phyloP scores from a whole-genome alignment of 352 stramenopile genomes.

The Phytophthora ohioensis region DNA sequence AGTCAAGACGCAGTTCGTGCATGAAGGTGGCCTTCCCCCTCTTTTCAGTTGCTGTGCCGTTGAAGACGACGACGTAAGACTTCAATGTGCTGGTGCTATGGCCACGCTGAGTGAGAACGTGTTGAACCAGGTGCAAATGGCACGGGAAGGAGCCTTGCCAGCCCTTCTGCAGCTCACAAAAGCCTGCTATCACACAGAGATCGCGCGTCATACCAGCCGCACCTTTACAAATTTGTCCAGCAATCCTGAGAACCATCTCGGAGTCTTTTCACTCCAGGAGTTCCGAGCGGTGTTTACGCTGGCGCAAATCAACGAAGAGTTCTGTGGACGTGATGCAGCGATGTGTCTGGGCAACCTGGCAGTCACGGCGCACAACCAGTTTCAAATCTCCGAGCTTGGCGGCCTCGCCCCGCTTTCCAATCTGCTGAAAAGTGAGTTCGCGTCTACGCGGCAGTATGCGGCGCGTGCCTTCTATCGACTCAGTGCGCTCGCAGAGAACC shows the following conservation, averaged over 20 bases:
- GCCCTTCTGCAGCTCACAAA: conserved; percentile 73
- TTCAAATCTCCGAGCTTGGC: conserved; percentile 88
- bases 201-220: conserved; percentile 90
- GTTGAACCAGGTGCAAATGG: conserved; percentile 90
- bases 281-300: conserved; percentile 84
- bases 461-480: conserved; percentile 92
- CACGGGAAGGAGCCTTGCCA: conserved; percentile 78
- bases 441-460: conserved; percentile 82
- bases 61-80: conserved; percentile 83
- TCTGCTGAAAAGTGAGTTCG: conserved; percentile 76
- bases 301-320: conserved; percentile 73
- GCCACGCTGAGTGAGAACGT: conserved; percentile 94
- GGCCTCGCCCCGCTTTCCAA: conserved; percentile 85
- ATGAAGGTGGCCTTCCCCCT: conserved; percentile 70
- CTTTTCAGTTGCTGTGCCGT: conserved; percentile 72
- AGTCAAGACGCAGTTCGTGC: conserved; percentile 75
- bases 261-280: conserved; percentile 86
- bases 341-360: conserved; percentile 96
- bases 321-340: conserved; percentile 91
- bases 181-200: conserved; percentile 73
- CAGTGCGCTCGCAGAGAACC: conserved; percentile 87
- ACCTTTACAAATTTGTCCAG: conserved; percentile 93
- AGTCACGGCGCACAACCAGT: conserved; percentile 91
- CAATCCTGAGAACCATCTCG: conserved; percentile 93
- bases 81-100: conserved; percentile 90